These are phyloP conservation scores for Colletotrichum lini DNA, from an alignment of 2,329 filamentous ascomycete species.

Conservation along the genomic window DNA sequence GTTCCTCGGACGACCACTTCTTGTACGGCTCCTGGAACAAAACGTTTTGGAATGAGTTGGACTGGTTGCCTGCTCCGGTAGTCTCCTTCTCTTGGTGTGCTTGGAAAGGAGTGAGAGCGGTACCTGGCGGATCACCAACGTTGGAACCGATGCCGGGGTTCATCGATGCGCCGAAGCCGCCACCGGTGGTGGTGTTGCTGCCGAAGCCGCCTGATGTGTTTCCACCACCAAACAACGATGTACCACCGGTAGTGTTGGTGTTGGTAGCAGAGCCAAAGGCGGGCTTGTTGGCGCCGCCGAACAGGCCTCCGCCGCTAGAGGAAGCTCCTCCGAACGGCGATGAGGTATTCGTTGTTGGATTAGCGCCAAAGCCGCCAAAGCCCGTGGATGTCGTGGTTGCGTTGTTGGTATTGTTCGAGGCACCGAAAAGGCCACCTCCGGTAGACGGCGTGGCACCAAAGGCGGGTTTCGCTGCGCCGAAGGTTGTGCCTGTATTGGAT, in stretches of 20 bases:
- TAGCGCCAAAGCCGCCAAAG: conserved; percentile 59
- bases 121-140: conserved; percentile 76
- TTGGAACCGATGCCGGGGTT: conserved; percentile 67
- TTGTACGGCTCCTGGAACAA: conserved; percentile 84
- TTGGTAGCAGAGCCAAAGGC: conserved; percentile 63
- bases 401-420: conserved; percentile 51
- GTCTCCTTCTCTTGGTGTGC: conserved; percentile 82
- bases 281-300: conserved; percentile 64
- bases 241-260: conserved; percentile 57
- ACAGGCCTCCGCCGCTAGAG: conserved; percentile 58
- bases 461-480: conserved; percentile 52
- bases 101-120: conserved; percentile 77
- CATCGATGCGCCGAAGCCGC: conserved; percentile 59
- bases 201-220: conserved; percentile 56
- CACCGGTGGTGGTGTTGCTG: conserved; percentile 51
- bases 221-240: conserved; percentile 63
- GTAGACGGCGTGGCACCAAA: conserved; percentile 45
- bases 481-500: conserved; percentile 52
- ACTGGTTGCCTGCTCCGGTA: conserved; percentile 64
- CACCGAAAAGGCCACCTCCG: conserved; percentile 64
- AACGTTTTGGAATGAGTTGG: conserved; percentile 83
- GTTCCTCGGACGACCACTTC: conserved; percentile 91
- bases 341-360: conserved; percentile 50
- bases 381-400: conserved; percentile 54
- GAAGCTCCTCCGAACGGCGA: conserved; percentile 57